Base-by-base conservation (phyloP, 2,329 filamentous ascomycete genomes). In the Pseudogymnoascus sp. region DNA sequence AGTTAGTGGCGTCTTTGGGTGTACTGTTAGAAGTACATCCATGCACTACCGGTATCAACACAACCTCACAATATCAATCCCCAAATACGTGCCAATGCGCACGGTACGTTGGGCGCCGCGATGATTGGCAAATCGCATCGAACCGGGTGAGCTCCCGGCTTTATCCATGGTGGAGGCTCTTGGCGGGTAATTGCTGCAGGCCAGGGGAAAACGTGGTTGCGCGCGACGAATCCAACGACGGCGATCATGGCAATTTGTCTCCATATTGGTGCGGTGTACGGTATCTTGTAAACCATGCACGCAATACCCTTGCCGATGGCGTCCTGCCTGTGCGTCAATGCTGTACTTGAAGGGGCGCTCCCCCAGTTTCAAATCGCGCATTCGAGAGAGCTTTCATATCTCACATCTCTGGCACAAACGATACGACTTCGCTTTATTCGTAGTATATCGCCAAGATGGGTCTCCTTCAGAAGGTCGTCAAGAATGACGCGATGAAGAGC, bases 401-500 rank as follows among this genome's bases (percentile, higher is more conserved):
- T 19, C 9, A 55, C 49, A 30, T 12, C 16, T 55, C 23, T n/a
- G n/a, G 28, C 28, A 33, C 49, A 55, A 55, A 19, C 25, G 49
- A 55, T 55, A 55, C 49, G 49, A 55, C n/a, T 55, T 33, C 49
- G 28, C n/a, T 33, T 25, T 55, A 19, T 16, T 30, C 25, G 49
- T 33, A 36, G 19, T 42, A 52, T 55, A 41, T 62, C 41, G 55
- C 60, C 64, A 68, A 63, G 3, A 72, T 69, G 69, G 67, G 66
- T 39, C 52, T 72, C n/a, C 49, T 72, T 39, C 68, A 72, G 60
- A 64, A 61, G 16, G 63, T 72, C 19, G 71, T 73, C 25, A 69
- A 82, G 74, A 90, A 90, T 77, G 85, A 90, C 72, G 84, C 88
- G 49, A 89, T 90, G 83, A 85, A 81, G 70, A 74, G 76, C 36